A percentile compares a stretch with the other conserved stretches of the same genome.
phyloP scores from a whole-genome alignment of 2,329 filamentous ascomycete genomes.

The Sarocladium oryzae region DNA sequence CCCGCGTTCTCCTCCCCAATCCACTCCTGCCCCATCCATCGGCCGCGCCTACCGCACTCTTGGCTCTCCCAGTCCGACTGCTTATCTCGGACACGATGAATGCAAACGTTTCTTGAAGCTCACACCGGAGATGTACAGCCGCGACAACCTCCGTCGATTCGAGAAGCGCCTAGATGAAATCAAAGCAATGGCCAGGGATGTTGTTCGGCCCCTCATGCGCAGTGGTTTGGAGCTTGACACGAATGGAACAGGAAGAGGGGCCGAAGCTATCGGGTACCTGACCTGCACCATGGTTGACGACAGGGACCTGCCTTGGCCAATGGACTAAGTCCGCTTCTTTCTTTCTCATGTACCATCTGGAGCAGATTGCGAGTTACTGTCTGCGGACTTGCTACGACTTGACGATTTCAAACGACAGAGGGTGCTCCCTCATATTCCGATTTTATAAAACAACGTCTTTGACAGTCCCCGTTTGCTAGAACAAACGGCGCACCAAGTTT shows the following conservation, averaged over 20 bases:
- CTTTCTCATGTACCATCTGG: too few relatives aligned
- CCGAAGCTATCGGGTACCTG: conserved; percentile 40
- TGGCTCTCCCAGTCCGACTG: conserved; percentile 50
- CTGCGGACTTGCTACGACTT: background rate
- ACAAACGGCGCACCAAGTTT: background rate
- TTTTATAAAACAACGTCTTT: too few relatives aligned
- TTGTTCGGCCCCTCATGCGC: conserved; percentile 78
- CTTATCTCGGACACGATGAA: conserved; percentile 77
- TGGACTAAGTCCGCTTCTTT: conserved; percentile 26
- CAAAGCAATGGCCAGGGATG: conserved; percentile 74
- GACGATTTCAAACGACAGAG: background rate
- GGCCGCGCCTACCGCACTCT: conserved; percentile 75
- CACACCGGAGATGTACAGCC: conserved; percentile 72
- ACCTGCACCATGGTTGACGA: conserved; percentile 44
- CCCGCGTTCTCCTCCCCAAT: conserved; percentile 27
- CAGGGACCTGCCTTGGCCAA: conserved; percentile 44
- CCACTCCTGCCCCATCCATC: conserved; percentile 48
- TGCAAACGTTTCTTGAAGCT: conserved; percentile 86
- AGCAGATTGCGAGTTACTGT: too few relatives aligned
- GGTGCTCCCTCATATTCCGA: conserved; percentile 18
- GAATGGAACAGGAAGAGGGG: conserved; percentile 31
- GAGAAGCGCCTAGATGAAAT: conserved; percentile 85
- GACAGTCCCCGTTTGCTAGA: too few relatives aligned
- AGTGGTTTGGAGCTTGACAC: conserved; percentile 79
- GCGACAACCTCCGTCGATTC: conserved; percentile 80